These are phyloP conservation scores for Phytophthora meadii DNA, from an alignment of 352 stramenopile genomes.

Conservation along the genomic window DNA sequence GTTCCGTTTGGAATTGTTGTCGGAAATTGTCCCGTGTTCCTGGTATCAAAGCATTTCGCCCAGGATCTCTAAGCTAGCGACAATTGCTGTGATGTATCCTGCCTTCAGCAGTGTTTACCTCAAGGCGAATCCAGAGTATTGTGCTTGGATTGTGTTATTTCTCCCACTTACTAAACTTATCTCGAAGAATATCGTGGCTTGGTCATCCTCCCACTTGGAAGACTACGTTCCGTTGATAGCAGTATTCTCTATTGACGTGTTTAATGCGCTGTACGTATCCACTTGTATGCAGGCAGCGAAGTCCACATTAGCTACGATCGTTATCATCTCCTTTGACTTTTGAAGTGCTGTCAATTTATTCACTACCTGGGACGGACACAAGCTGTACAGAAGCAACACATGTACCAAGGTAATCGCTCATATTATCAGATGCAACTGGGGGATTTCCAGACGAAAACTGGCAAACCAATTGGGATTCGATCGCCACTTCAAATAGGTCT, in stretches of 20 bases:
- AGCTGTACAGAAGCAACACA: background rate
- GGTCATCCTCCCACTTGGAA: conserved; percentile 20
- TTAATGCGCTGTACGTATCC: conserved; percentile 37
- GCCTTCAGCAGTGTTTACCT: conserved; percentile 23
- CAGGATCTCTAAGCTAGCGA: conserved; percentile 12
- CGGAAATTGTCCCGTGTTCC: conserved; percentile 13
- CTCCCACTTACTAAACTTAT: conserved; percentile 27
- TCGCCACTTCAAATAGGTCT: conserved; percentile 8
- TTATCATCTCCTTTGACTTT: conserved; percentile 30
- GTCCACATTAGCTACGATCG: conserved; percentile 20
- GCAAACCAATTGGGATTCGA: conserved; percentile 15
- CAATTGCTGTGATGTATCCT: conserved; percentile 28
- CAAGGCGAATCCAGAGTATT: conserved; percentile 2
- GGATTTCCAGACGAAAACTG: conserved; percentile 11
- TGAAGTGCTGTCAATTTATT: conserved; percentile 12
- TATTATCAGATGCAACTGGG: background rate
- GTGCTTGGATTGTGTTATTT: conserved; percentile 16
- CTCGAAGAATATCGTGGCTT: conserved; percentile 36
- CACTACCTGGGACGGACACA: conserved; percentile 5
- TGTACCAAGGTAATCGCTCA: background rate
- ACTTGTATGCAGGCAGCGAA: conserved; percentile 38
- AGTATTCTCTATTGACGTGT: conserved; percentile 47
- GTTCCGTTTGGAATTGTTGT: conserved; percentile 44
- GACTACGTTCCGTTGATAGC: conserved; percentile 35
- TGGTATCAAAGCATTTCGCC: conserved; percentile 9